Evolutionary conservation across 169 alveolate species (phyloP), one percentile per base, ranked within the genome.

Genomic region (Besnoitia besnoiti): DNA sequence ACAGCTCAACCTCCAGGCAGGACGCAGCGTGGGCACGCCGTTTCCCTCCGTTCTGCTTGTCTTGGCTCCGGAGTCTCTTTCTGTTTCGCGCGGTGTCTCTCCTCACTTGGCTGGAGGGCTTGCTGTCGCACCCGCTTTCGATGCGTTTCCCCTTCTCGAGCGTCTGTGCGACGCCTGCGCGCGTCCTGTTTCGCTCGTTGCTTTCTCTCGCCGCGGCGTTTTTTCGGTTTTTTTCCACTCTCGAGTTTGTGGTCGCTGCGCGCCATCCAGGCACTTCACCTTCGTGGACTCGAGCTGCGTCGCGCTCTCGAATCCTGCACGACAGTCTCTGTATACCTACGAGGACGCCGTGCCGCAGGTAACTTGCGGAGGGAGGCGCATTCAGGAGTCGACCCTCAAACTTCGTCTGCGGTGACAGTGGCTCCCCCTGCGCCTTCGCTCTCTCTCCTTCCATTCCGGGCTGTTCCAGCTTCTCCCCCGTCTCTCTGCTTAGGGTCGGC

Each of bases 261-360:
- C n/a, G n/a, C n/a, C n/a, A n/a, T 7, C 33, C 89, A 85, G 98
- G 94, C 95, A 97, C 84, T 97, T 98, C 24, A 98, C 99, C 33
- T 97, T 98, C 94, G 97, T 98, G 5, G 99, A 98, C 93, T 90
- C 95, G 73, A 98, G 95, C 7, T 96, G 95, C 85, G 98, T 98
- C 42, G 95, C 98, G 14, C 96, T 96, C 93, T 96, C 98, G 46
- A 98, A 98, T 94, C 99, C 99, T 16, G 99, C 97, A 24, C 95
- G 99, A 92, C 97, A 98, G 95, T 95, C 97, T 90, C 95, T 98
- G 51, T 98, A 96, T 95, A 97, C 98, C 51, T 97, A 96, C 94
- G 97, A 96, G 90, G 99, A 98, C 94, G 97, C 99, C 2, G 97
- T 95, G 33, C 95, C 94, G 50, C 96, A 96, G 30, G 95, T 77